Evolutionary conservation across 805 yeast species (phyloP).

Genomic region (Barnettozyma siamensis): DNA sequence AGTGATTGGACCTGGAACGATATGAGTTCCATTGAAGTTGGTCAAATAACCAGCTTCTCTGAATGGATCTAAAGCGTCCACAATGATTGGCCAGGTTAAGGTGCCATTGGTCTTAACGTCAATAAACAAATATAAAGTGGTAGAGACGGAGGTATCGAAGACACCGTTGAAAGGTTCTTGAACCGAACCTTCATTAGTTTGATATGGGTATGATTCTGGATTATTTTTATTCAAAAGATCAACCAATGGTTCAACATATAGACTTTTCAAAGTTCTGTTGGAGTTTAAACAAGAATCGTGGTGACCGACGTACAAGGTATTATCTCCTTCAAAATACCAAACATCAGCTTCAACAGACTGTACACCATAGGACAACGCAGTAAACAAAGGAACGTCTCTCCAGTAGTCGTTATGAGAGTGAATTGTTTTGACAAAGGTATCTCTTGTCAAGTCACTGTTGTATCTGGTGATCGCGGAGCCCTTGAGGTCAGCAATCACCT

Average conservation of each 20-base stretch:
- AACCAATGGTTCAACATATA: slow-evolving; percentile 52
- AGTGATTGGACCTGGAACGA: slow-evolving; percentile 51
- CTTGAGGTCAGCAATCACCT: slow-evolving; percentile 14
- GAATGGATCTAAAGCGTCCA: slow-evolving; percentile 45
- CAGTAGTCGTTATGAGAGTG: slow-evolving; percentile 77
- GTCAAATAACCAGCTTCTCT: slow-evolving; percentile 47
- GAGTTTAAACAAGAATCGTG: slow-evolving; percentile 41
- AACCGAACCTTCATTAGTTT: slow-evolving; percentile 1
- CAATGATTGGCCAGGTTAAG: slow-evolving; percentile 42
- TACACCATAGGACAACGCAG: slow-evolving; percentile 50
- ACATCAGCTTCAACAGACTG: slow-evolving; percentile 64
- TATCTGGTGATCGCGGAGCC: slow-evolving; percentile 15
- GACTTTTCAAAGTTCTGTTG: slow-evolving; percentile 41
- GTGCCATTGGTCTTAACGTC: slow-evolving; percentile 55
- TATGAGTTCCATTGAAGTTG: slow-evolving; percentile 30
- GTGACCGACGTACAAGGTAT: slow-evolving; percentile 60
- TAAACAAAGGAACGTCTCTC: slow-evolving; percentile 53
- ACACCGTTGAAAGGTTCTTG: slow-evolving; percentile 30
- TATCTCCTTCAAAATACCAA: slow-evolving; percentile 37
- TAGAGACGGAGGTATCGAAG: slow-evolving; percentile 39
- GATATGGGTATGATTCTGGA: slow-evolving; percentile 13
- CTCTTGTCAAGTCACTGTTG: slow-evolving; percentile 18
- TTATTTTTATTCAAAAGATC: slow-evolving; percentile 47
- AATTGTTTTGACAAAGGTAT: slow-evolving; percentile 31
- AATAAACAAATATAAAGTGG: slow-evolving; percentile 56